A percentile compares a stretch with the other conserved stretches of the same genome.
phyloP scores from a whole-genome alignment of 2,329 filamentous ascomycete species.

The Mycogone perniciosa region DNA sequence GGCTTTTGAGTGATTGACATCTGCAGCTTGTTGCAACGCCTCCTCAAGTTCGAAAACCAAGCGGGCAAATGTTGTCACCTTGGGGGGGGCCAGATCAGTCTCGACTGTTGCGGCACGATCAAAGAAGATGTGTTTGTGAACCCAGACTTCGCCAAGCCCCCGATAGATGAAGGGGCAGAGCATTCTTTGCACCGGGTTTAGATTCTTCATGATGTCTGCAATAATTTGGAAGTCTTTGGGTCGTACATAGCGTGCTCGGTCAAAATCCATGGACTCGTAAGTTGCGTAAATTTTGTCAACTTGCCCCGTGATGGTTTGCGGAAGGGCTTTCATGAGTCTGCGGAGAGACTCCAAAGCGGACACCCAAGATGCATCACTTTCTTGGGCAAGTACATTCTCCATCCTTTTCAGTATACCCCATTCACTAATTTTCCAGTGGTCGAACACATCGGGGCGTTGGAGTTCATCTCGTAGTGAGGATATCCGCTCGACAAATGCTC shows the following conservation, averaged over 20 bases:
- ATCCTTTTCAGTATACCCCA: constrained; percentile 28
- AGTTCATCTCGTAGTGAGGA: background rate
- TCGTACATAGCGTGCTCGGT: constrained; percentile 33
- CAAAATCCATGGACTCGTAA: constrained; percentile 23
- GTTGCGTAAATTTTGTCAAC: constrained; percentile 11
- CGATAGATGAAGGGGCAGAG: constrained; percentile 30
- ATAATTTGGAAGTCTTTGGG: constrained; percentile 22
- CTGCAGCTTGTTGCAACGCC: background rate
- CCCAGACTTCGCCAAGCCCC: constrained; percentile 15
- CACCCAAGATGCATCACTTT: background rate
- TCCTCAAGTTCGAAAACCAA: no score
- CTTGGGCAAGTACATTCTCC: constrained; percentile 20
- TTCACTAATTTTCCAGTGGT: constrained; percentile 23
- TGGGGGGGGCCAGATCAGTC: background rate
- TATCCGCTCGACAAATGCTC: constrained; percentile 44
- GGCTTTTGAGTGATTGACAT: background rate
- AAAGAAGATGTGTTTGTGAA: background rate
- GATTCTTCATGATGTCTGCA: constrained; percentile 17
- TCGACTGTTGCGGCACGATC: background rate
- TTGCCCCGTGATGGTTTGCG: constrained; percentile 13
- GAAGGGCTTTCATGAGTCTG: constrained; percentile 19
- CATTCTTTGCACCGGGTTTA: constrained; percentile 28
- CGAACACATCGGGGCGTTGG: constrained; percentile 27
- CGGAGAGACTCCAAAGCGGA: constrained; percentile 16
- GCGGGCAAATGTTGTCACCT: background rate